Conservation (phyloP, 768 basidiomycete species). For the Mrakia gelida region DNA sequence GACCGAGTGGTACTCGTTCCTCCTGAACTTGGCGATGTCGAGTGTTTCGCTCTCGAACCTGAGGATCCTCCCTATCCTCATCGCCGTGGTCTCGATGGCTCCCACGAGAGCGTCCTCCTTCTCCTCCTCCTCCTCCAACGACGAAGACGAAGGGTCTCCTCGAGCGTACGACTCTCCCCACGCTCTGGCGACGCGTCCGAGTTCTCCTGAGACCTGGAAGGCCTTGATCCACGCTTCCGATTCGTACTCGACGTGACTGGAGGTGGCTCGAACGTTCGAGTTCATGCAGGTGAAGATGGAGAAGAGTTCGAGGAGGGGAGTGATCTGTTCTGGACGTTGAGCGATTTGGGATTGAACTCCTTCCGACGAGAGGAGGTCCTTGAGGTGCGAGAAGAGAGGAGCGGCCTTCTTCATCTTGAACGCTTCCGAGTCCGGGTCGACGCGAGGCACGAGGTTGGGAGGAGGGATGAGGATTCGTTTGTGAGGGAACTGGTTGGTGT, state of each 20-base stretch:
- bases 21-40: slow-evolving; percentile 28
- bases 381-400: slow-evolving; percentile 68
- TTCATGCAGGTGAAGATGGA: slow-evolving; percentile 91
- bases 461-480: slow-evolving; percentile 50
- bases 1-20: slow-evolving; percentile 52
- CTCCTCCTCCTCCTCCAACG: no score
- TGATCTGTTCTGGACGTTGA: slow-evolving; percentile 45
- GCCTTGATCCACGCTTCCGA: slow-evolving; percentile 95
- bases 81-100: slow-evolving; percentile 33
- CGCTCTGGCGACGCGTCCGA: slow-evolving; percentile 81
- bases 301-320: slow-evolving; percentile 66
- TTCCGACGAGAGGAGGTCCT: slow-evolving; percentile 64
- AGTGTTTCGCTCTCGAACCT: slow-evolving; percentile 36
- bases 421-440: slow-evolving; percentile 78
- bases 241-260: slow-evolving; percentile 90
- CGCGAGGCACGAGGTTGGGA: slow-evolving; percentile 37
- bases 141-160: slow-evolving; percentile 47
- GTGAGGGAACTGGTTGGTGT: slow-evolving; percentile 80
- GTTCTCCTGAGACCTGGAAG: slow-evolving; percentile 87
- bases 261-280: slow-evolving; percentile 75
- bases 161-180: slow-evolving; percentile 77
- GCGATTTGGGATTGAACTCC: slow-evolving; percentile 70
- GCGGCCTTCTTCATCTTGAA: slow-evolving; percentile 96
- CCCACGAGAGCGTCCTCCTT: slow-evolving; percentile 49
- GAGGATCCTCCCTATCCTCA: slow-evolving; percentile 37